Conservation (phyloP, 2,329 filamentous ascomycete genomes). For the Fusarium guadeloupense region DNA sequence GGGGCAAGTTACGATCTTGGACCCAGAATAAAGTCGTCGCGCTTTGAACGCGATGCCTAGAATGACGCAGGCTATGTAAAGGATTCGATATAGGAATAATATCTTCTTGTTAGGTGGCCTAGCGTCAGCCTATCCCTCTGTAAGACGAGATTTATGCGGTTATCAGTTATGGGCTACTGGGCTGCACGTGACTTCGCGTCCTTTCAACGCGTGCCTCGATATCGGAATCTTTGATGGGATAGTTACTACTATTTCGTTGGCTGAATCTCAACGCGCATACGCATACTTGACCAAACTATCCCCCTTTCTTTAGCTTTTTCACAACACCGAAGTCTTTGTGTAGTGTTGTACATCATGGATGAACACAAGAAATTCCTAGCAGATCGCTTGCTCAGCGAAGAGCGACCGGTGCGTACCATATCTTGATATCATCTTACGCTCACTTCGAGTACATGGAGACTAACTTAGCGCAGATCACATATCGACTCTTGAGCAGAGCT, state of each 20-base stretch:
- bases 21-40: conserved; percentile 31
- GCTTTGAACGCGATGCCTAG: conserved; percentile 35
- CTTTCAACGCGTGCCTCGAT: conserved; percentile 29
- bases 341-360: conserved; percentile 50
- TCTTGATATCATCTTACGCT: background rate
- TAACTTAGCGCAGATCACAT: conserved; percentile 73
- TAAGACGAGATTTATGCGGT: background rate
- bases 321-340: background rate
- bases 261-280: conserved; percentile 1
- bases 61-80: conserved; percentile 18
- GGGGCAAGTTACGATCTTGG: background rate
- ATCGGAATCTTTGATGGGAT: conserved; percentile 4
- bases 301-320: background rate
- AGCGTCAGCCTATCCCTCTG: no score
- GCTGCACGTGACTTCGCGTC: conserved; percentile 50
- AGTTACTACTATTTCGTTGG: conserved; percentile 8
- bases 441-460: background rate
- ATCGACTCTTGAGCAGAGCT: conserved; percentile 83
- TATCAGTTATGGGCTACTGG: background rate
- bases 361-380: conserved; percentile 79
- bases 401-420: conserved; percentile 67
- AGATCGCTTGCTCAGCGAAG: conserved; percentile 78
- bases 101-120: background rate
- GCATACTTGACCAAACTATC: background rate
- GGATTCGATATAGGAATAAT: conserved; percentile 9